Base-by-base conservation (phyloP, 352 stramenopile genomes). In the Globisporangium iwayamae region DNA sequence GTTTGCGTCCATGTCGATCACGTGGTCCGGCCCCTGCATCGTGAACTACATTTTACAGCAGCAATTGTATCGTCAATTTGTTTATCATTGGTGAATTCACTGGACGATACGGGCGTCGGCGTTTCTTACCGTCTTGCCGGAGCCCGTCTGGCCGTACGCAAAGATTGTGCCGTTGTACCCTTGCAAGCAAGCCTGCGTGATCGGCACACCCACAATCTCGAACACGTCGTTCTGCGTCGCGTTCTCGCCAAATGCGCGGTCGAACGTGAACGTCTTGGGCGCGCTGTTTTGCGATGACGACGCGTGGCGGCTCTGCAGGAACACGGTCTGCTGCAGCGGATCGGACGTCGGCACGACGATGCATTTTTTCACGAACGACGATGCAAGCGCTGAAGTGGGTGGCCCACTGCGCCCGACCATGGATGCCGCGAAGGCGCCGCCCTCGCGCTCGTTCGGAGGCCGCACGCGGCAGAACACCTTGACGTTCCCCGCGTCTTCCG, bases 151-250 rank as follows among this genome's bases (percentile, higher is more conserved):
- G 6, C 86, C 86, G 60, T 94, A 94, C 39, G 86, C 86, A 53
- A 94, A 94, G 71, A 94, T 94, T 28, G 86, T 94, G 65, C 86
- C 86, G 56, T 94, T 94, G 74, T 94, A 94, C 34, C 86, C 86
- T 56, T 91, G 66, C 0, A 94, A 70, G 68, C 85, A 94, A 18
- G 86, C 82, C 36, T 73, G 72, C 1, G 85, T 93, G 55, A 98
- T 85, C 9, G 93, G 93, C 46, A 79, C 83, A 16, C 87, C 93
- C 5, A 96, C 87, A 9, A 80, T 66, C 25, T 96, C 72, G 66
- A 98, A 98, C 22, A 98, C 85, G 50, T 98, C 83, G 60, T 87
- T 81, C 78, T 99, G 96, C 18, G 70, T 88, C 41, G 94, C 80
- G 32, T 87, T 75, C 25, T 97, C 91, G 56, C 85, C 75, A 73